Base-by-base conservation (phyloP, 768 basidiomycete species). In the Epithele typhae region DNA sequence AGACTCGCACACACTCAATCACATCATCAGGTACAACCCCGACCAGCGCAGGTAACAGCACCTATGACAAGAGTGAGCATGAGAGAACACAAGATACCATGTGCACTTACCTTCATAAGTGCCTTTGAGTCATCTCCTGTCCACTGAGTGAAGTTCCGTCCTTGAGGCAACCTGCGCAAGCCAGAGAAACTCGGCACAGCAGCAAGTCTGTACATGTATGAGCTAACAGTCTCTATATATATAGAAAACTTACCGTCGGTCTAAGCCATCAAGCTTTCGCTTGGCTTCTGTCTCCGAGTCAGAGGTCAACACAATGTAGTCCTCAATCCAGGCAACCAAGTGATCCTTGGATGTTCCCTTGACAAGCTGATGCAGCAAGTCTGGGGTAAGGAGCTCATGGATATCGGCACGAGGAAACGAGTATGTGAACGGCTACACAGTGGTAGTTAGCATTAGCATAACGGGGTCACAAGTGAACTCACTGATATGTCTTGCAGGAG, bases 111-210 rank as follows among this genome's bases (percentile, higher is more conserved):
- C 55, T 59, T 61, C 58, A 61, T 61, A 6, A 62, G 37, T 2
- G 53, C 61, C 39, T 61, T 61, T 1, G 57, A 61, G 37, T 63
- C 61, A 27, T 62, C 52, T 2, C 57, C 59, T 3, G 58, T 61
- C 60, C 58, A 61, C 19, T 61, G 60, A 25, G 57, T 59, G 53
- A 59, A 61, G 25, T 46, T 44, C 9, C 59, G 48, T 1, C 59
- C 59, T 34, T 61, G 40, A 7, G 47, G 55, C 36, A 61, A 59
- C 5, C 46, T 43, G 3, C 58, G 51, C 15, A 61, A 43, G 1
- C 54, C 59, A 5, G 55, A 35, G 39, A 57, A 60, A 18, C 47
- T 38, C 3, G 58, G 58, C 4, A 24, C 48, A 10, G 37, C 37
- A 22, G 48, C 48, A 14, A 49, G 43, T n/a, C 48, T 49, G 42